phyloP scores from a whole-genome alignment of 75 land plant genomes.

The Pinus albicaulis region DNA sequence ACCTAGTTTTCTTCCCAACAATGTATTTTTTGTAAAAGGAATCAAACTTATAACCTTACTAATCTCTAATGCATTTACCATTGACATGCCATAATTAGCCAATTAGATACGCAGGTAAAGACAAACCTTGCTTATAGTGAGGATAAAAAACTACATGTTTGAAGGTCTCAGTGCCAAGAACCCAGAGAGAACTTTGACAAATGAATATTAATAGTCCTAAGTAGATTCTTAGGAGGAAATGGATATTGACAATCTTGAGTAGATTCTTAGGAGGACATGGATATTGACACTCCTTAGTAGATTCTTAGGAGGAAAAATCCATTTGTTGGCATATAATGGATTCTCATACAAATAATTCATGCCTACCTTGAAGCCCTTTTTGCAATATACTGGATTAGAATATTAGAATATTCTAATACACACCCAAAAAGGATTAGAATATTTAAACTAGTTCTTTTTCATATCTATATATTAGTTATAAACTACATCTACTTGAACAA shows the following conservation, averaged over 20 bases:
- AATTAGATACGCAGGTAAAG: not conserved
- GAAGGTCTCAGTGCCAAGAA: not conserved
- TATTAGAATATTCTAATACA: too few relatives aligned
- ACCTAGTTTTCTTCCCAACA: not conserved
- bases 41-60: not conserved
- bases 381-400: too few relatives aligned
- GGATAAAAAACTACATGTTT: not conserved
- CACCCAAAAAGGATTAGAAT: too few relatives aligned
- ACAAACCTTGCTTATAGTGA: not conserved
- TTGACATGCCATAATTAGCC: not conserved
- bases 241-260: too few relatives aligned
- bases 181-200: not conserved
- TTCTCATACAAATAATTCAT: not conserved
- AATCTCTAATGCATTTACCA: not conserved
- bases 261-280: too few relatives aligned
- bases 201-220: not conserved
- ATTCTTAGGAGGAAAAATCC: not conserved
- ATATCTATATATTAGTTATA: too few relatives aligned
- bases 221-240: not conserved
- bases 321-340: not conserved
- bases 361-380: too few relatives aligned
- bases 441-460: too few relatives aligned
- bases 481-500: too few relatives aligned
- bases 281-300: not conserved
- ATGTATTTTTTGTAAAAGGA: not conserved